Percentiles rank a stretch among this genome's conserved stretches.
These are phyloP conservation scores for Malania oleifera DNA, from an alignment of 164 flowering plant species.

Conservation along the genomic window DNA sequence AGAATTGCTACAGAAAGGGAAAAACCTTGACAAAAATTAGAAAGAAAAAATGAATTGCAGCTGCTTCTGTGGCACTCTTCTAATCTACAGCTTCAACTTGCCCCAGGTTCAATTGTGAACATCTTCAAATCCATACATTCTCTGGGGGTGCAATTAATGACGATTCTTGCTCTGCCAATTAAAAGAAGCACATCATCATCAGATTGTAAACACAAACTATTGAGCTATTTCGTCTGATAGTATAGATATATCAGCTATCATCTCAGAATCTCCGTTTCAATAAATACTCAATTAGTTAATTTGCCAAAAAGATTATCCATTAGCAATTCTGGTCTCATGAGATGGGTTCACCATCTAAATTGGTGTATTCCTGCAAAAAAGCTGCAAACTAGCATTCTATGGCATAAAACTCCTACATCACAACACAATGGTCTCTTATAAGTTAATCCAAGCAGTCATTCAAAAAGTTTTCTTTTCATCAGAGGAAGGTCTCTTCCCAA, in stretches of 20 bases:
- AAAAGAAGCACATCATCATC: neutral
- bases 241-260: neutral
- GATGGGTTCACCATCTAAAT: too few species aligned
- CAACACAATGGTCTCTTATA: too few species aligned
- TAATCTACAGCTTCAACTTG: slow-evolving; percentile 20
- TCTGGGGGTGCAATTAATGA: neutral
- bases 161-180: neutral
- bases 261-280: too few species aligned
- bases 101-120: neutral
- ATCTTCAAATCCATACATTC: neutral
- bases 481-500: too few species aligned
- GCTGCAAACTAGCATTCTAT: too few species aligned
- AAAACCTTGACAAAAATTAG: slow-evolving; percentile 1
- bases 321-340: too few species aligned
- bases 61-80: slow-evolving; percentile 14
- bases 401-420: too few species aligned
- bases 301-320: too few species aligned
- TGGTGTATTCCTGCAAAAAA: too few species aligned
- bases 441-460: too few species aligned
- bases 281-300: too few species aligned
- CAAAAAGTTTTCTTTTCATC: too few species aligned
- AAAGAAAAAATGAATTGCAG: slow-evolving; percentile 9
- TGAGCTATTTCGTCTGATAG: neutral
- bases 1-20: slow-evolving; percentile 19
- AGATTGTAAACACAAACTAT: neutral